Conservation (phyloP, 768 basidiomycete genomes). For the Boletus edulis region DNA sequence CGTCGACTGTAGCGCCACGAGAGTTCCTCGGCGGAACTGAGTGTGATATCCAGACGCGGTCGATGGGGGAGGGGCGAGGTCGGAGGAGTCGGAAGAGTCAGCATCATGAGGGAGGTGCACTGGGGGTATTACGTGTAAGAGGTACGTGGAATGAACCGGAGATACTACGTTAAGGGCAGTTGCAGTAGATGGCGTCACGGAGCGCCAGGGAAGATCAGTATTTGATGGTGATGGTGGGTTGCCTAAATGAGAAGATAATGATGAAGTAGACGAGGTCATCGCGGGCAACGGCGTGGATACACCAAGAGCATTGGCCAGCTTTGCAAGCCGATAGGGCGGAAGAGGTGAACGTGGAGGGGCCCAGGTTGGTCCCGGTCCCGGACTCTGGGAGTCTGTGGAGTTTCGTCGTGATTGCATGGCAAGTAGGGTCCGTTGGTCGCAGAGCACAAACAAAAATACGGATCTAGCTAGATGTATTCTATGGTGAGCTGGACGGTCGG, state of each 20-base stretch:
- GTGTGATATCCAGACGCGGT: conserved; percentile 73
- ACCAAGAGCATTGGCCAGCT: conserved; percentile 83
- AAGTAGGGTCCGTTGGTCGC: background rate
- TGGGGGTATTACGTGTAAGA: conserved; percentile 86
- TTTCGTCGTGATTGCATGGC: conserved; percentile 15
- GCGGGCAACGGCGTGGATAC: conserved; percentile 72
- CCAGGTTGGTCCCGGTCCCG: conserved; percentile 38
- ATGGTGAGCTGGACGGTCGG: background rate
- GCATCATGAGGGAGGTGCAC: conserved; percentile 64
- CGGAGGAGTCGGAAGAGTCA: conserved; percentile 38
- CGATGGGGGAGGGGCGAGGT: conserved; percentile 50
- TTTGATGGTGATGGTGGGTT: conserved; percentile 17
- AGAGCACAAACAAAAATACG: background rate
- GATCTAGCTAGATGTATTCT: background rate
- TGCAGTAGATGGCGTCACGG: conserved; percentile 46
- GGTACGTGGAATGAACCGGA: conserved; percentile 56
- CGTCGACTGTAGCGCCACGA: conserved; percentile 82
- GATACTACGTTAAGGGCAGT: conserved; percentile 39
- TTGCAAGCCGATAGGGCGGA: conserved; percentile 73
- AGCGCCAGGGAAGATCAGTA: conserved; percentile 42
- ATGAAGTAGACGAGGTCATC: conserved; percentile 24
- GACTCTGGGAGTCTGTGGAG: conserved; percentile 12
- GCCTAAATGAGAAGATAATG: conserved; percentile 14
- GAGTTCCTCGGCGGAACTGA: conserved; percentile 79
- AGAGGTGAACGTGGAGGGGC: conserved; percentile 68